Evolutionary conservation across 2,329 filamentous ascomycete genomes (phyloP), one percentile per base, ranked within the genome.

Genomic region (Hysterium pulicare): DNA sequence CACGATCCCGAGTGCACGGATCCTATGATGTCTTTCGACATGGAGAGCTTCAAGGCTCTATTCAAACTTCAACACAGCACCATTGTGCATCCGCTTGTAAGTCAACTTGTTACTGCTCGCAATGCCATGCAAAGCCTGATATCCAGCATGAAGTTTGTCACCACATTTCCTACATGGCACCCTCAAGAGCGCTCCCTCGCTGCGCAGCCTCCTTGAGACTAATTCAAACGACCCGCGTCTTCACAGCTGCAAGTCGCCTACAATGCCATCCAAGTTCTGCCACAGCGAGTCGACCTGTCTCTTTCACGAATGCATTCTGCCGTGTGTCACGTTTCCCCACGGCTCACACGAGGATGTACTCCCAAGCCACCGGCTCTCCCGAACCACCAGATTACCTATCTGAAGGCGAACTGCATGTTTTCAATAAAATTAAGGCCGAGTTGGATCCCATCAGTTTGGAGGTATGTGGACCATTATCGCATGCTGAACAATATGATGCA

Each of bases 311-410:
- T 11, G n/a, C 19, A 16, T 30, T 26, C 11, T 28, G 22, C 11
- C 11, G 24, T 2, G 19, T 16, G n/a, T 42, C 47, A 47, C 33
- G 26, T 16, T 33, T 39, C 36, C 44, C 21, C 10, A 41, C 31
- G 39, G 20, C 38, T 16, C 13, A 33, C 21, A 36, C 33, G 26
- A 43, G 56, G 44, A 33, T 48, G 38, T 66, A 63, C 45, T 63
- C 60, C 34, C 51, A 57, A 41, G 42, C 49, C 33, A 47, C 10
- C 13, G 20, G 16, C 21, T 13, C 16, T 15, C 58, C 54, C 34
- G 58, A 72, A 51, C 59, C 73, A 17, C 73, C 73, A 21, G 71
- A 74, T 46, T 71, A 72, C 55, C 65, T 76, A 15, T 65, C 67
- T 36, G 70, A 72, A 42, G 59, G 58, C 44, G 73, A 76, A 51